A percentile compares a stretch with the other conserved stretches of the same genome.
phyloP scores from a whole-genome alignment of 2,329 filamentous ascomycete species.

The Grosmannia clavigera region DNA sequence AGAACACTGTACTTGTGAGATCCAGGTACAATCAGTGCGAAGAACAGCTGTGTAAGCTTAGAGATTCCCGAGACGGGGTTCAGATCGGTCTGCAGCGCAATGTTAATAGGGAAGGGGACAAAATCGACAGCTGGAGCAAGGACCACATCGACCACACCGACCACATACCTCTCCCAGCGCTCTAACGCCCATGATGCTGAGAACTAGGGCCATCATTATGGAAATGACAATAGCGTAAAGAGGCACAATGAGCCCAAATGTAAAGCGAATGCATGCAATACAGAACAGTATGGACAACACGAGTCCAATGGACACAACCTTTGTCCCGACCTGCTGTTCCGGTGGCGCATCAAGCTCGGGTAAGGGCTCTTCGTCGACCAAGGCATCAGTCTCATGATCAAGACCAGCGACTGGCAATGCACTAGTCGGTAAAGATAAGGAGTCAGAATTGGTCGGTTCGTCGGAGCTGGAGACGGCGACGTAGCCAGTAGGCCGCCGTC shows the following conservation, averaged over 20 bases:
- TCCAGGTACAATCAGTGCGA: slow-evolving; percentile 76
- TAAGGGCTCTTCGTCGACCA: slow-evolving; percentile 10
- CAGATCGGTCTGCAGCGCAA: slow-evolving; percentile 53
- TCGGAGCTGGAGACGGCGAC: slow-evolving; percentile 10
- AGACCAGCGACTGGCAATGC: not conserved
- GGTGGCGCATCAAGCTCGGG: slow-evolving; percentile 67
- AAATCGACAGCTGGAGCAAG: not conserved
- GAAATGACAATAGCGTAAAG: slow-evolving; percentile 63
- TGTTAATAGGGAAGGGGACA: too few species aligned
- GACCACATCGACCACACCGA: not conserved
- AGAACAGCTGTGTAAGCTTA: slow-evolving; percentile 91
- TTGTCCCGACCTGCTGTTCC: slow-evolving; percentile 65
- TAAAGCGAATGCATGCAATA: slow-evolving; percentile 65
- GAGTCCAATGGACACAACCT: slow-evolving; percentile 62
- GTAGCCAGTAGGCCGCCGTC: slow-evolving; percentile 12
- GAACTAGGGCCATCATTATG: slow-evolving; percentile 70
- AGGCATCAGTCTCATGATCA: slow-evolving; percentile 7
- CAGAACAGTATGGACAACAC: slow-evolving; percentile 67
- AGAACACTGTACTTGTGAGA: slow-evolving; percentile 75
- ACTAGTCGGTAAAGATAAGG: slow-evolving; percentile 5
- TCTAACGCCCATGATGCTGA: slow-evolving; percentile 62
- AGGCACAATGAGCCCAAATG: slow-evolving; percentile 71
- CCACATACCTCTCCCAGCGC: slow-evolving; percentile 46
- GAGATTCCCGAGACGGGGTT: slow-evolving; percentile 95
- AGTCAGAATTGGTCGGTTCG: not conserved